Evolutionary conservation across 2,329 filamentous ascomycete species (phyloP).

Genomic region (Penicillium sp.): DNA sequence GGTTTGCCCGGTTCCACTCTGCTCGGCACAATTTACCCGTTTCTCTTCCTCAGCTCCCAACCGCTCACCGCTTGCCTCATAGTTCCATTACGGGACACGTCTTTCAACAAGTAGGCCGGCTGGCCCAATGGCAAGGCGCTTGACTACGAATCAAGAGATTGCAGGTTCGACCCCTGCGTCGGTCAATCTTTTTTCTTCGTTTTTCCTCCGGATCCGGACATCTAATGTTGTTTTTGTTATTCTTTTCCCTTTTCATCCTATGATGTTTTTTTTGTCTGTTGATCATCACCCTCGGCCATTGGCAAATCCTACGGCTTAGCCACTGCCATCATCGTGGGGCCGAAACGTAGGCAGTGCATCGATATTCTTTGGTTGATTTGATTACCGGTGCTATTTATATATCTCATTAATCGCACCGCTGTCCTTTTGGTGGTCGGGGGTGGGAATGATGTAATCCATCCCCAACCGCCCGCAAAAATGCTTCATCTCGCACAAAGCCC

Average conservation of each 20-base stretch:
- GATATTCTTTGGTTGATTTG: background rate
- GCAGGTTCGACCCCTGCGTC: constrained; percentile 48
- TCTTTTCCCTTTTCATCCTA: background rate
- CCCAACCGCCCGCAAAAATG: constrained; percentile 9
- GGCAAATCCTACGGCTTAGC: background rate
- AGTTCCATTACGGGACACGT: accelerated
- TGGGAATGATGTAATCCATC: constrained; percentile 17
- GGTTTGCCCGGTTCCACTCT: background rate
- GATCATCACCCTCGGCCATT: background rate
- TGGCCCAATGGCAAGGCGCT: constrained; percentile 53
- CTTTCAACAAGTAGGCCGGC: constrained; percentile 22
- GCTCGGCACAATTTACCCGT: constrained; percentile 4
- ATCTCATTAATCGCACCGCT: background rate
- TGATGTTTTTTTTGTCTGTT: too few species aligned
- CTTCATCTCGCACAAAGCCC: background rate
- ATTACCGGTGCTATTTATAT: background rate
- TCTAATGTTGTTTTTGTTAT: background rate
- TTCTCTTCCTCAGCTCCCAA: constrained; percentile 5
- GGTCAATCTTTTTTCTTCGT: constrained; percentile 25
- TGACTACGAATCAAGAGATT: constrained; percentile 55
- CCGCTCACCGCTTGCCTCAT: background rate
- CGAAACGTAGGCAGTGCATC: background rate
- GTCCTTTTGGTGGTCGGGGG: background rate
- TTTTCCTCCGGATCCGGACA: background rate
- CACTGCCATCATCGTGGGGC: background rate